These are phyloP conservation scores for Kuraishia piskuri DNA, from an alignment of 805 yeast species.

Conservation along the genomic window DNA sequence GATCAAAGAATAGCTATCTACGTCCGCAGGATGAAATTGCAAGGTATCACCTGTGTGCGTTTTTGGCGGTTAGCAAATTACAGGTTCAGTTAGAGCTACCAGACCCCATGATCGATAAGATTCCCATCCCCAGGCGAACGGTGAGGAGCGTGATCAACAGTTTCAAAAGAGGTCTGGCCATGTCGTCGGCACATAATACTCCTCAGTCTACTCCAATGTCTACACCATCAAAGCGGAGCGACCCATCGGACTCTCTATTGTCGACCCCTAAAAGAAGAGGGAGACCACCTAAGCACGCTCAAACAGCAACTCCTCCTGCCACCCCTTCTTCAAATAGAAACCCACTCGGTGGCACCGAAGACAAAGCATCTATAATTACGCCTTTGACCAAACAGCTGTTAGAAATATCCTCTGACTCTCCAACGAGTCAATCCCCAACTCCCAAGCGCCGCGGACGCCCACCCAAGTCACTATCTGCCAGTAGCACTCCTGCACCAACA, in stretches of 20 bases:
- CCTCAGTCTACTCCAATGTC: not conserved
- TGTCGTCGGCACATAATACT: not conserved
- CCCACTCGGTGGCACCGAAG: not conserved
- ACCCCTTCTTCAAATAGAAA: not conserved
- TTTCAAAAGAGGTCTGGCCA: slow-evolving; percentile 18
- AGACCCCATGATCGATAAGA: slow-evolving; percentile 36
- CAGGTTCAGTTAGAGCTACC: slow-evolving; percentile 34
- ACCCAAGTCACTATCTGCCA: not conserved
- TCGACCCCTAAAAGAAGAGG: not conserved
- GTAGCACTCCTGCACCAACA: not conserved
- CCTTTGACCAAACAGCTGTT: not conserved
- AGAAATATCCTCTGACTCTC: not conserved
- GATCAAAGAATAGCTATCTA: slow-evolving; percentile 41
- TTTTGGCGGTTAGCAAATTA: slow-evolving; percentile 45
- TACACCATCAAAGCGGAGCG: not conserved
- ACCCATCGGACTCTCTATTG: not conserved
- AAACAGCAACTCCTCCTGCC: not conserved
- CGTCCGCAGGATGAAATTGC: slow-evolving; percentile 53
- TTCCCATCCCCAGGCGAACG: slow-evolving; percentile 47
- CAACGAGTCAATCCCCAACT: not conserved
- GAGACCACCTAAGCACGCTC: not conserved
- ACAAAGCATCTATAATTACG: not conserved
- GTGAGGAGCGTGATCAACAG: slow-evolving; percentile 33
- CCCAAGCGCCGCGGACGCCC: not conserved
- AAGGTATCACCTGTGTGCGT: slow-evolving; percentile 61